These are phyloP conservation scores for Pseudocercospora eumusae DNA, from an alignment of 2,329 filamentous ascomycete genomes.

Conservation along the genomic window DNA sequence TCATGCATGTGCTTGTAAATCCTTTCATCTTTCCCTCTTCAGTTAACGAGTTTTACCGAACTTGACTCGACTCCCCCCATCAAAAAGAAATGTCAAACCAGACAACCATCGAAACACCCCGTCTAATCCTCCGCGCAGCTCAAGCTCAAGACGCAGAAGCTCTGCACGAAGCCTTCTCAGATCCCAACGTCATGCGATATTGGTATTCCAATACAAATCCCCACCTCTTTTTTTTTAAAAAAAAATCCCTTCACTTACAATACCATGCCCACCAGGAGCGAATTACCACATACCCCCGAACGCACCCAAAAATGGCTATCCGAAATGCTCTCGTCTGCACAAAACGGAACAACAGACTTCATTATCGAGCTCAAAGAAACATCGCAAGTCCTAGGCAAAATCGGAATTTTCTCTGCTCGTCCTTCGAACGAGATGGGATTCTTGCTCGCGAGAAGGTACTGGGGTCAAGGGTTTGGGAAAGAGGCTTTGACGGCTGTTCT, in stretches of 20 bases:
- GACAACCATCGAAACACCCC: background rate
- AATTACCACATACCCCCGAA: constrained; percentile 3
- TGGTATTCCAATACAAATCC: background rate
- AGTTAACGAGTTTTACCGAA: no score
- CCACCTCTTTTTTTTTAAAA: no score
- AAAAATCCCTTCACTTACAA: background rate
- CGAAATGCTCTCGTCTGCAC: background rate
- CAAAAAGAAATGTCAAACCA: background rate
- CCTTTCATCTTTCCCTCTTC: no score
- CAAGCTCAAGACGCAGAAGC: background rate
- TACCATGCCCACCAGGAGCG: background rate
- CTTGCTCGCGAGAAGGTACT: background rate
- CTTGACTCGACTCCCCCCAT: no score
- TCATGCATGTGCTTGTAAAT: no score
- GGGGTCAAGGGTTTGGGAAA: background rate
- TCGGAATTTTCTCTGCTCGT: constrained; percentile 8
- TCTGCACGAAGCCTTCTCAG: constrained; percentile 2
- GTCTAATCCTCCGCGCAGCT: constrained; percentile 6
- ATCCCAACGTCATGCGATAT: constrained; percentile 5
- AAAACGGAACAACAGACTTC: constrained; percentile 13
- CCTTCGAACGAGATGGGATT: constrained; percentile 12
- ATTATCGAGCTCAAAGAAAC: background rate
- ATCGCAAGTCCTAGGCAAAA: background rate
- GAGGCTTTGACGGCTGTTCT: background rate
- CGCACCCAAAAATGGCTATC: constrained; percentile 8